Conservation (phyloP, 169 alveolate genomes). For the Plasmodium falciparum region DNA sequence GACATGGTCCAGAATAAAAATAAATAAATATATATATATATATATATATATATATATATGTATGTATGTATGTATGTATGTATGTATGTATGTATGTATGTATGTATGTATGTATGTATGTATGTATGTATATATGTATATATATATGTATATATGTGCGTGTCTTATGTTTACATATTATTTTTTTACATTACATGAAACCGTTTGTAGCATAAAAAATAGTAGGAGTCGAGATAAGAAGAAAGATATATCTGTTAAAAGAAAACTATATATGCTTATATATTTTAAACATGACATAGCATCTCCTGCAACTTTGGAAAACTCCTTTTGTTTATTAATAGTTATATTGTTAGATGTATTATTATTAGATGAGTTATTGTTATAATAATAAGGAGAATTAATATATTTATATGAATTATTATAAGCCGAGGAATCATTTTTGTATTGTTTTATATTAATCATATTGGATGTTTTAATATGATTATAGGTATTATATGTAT, state of each 20-base stretch:
- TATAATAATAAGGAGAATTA: background rate
- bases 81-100: background rate
- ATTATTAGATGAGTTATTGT: background rate
- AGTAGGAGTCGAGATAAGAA: slow-evolving; percentile 17
- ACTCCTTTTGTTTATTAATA: background rate
- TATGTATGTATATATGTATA: background rate
- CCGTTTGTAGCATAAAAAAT: slow-evolving; percentile 13
- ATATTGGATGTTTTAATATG: too few relatives aligned
- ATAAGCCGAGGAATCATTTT: too few relatives aligned
- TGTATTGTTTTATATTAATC: too few relatives aligned
- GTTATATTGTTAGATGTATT: background rate
- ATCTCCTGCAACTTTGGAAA: slow-evolving; percentile 59
- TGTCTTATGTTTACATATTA: background rate
- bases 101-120: background rate
- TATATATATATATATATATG: background rate
- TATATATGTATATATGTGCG: background rate
- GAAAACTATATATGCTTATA: slow-evolving; percentile 37
- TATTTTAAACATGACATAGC: slow-evolving; percentile 68
- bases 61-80: too few relatives aligned
- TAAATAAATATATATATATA: background rate
- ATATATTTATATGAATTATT: too few relatives aligned
- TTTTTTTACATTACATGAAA: slow-evolving; percentile 10
- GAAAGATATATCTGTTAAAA: slow-evolving; percentile 53
- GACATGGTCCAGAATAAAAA: background rate
- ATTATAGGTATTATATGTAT: too few relatives aligned